A percentile compares a stretch with the other conserved stretches of the same genome.
Evolutionary conservation across 2,329 filamentous ascomycete genomes (phyloP).

Genomic region (Neonectria punicea): DNA sequence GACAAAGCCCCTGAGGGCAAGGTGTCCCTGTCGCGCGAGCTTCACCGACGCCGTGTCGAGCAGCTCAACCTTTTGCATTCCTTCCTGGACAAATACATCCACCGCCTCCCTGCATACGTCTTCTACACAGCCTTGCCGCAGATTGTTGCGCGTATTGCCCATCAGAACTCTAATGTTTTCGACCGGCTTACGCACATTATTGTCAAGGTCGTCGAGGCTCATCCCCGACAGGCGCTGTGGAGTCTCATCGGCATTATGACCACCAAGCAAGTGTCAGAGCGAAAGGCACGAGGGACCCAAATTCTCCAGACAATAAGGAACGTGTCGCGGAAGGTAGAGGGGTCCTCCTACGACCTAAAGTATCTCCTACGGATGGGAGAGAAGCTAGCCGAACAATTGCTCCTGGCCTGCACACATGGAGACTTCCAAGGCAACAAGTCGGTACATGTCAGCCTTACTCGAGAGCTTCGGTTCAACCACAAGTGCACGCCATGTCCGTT

Average conservation of each 20-base stretch:
- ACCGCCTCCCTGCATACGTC: constrained; percentile 76
- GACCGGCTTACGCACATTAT: constrained; percentile 82
- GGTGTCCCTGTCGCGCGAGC: constrained; percentile 62
- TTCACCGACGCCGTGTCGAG: constrained; percentile 67
- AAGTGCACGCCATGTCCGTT: constrained; percentile 84
- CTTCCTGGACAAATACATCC: constrained; percentile 83
- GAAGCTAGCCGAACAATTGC: constrained; percentile 82
- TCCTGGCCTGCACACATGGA: constrained; percentile 82
- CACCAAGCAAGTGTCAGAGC: constrained; percentile 75
- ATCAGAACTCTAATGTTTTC: constrained; percentile 82
- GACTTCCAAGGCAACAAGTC: constrained; percentile 75
- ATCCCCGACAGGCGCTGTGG: constrained; percentile 94
- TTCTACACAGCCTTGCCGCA: constrained; percentile 89
- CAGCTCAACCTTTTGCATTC: constrained; percentile 76
- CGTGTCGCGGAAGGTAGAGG: constrained; percentile 63
- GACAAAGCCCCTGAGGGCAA: constrained; percentile 69
- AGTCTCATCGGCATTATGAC: constrained; percentile 88
- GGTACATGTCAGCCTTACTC: constrained; percentile 77
- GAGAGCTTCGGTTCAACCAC: constrained; percentile 85
- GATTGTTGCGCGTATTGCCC: constrained; percentile 94
- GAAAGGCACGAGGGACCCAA: constrained; percentile 63
- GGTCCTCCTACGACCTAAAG: constrained; percentile 69
- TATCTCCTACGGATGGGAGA: constrained; percentile 81
- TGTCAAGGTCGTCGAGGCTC: constrained; percentile 82
- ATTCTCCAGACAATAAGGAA: constrained; percentile 63